Percentiles rank a stretch among this genome's conserved stretches.
These are phyloP conservation scores for Sequoia sempervirens DNA, from an alignment of 75 land plant genomes.

Conservation along the genomic window DNA sequence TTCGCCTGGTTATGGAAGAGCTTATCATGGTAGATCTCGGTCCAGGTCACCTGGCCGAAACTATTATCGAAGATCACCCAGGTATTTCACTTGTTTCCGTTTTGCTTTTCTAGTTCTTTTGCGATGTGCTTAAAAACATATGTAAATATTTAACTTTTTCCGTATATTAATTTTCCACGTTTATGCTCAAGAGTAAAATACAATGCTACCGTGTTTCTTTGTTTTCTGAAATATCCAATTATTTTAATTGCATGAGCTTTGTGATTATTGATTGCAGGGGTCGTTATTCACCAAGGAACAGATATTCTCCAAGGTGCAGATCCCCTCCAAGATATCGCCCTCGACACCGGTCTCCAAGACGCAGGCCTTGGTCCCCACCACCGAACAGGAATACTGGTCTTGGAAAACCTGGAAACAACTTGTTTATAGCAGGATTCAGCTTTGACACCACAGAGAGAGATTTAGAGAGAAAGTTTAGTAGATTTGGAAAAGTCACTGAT, in stretches of 20 bases:
- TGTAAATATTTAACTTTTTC: neutral
- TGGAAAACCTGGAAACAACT: conserved; percentile 58
- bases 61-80: conserved; percentile 19
- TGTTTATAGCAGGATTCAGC: conserved; percentile 61
- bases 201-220: neutral
- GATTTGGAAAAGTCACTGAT: conserved; percentile 51
- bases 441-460: conserved; percentile 56
- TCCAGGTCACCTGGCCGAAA: conserved; percentile 33
- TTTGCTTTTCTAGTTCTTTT: neutral
- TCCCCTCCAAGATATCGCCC: conserved; percentile 28
- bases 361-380: conserved; percentile 61
- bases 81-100: conserved; percentile 1
- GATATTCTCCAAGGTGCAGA: conserved; percentile 44
- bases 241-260: neutral
- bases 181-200: neutral
- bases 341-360: conserved; percentile 36
- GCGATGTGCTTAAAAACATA: neutral
- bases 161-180: neutral
- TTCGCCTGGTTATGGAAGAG: conserved; percentile 25
- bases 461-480: conserved; percentile 54
- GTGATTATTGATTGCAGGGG: conserved; percentile 10
- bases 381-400: conserved; percentile 50
- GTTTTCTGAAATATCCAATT: neutral
- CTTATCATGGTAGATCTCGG: conserved; percentile 22
- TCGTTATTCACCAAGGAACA: conserved; percentile 14